Evolutionary conservation across 495 filamentous ascomycete species (phyloP).

Genomic region (Talaromyces trachyspermus): DNA sequence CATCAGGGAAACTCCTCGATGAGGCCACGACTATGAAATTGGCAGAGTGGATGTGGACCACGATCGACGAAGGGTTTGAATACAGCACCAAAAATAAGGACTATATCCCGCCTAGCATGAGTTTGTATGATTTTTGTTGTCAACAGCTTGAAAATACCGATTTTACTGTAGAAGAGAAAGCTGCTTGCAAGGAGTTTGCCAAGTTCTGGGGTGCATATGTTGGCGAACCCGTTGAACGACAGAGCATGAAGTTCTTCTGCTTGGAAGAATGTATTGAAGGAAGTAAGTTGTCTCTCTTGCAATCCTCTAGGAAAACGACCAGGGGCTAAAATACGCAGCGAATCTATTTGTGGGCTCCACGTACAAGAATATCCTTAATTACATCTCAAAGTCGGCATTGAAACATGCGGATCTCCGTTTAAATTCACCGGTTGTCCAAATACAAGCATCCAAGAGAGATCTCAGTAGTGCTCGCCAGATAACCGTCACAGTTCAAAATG

Average conservation of each 20-base stretch:
- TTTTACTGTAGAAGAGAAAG: conserved; percentile 43
- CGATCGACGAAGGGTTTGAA: conserved; percentile 70
- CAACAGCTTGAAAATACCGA: conserved; percentile 51
- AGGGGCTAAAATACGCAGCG: conserved; percentile 38
- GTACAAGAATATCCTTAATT: conserved; percentile 66
- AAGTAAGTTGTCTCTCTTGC: conserved; percentile 42
- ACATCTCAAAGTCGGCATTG: conserved; percentile 56
- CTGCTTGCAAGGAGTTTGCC: conserved; percentile 53
- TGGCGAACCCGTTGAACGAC: conserved; percentile 64
- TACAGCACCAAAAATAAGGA: conserved; percentile 63
- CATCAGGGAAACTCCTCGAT: conserved; percentile 51
- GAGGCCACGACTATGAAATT: conserved; percentile 44
- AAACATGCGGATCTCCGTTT: conserved; percentile 56
- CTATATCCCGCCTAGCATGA: conserved; percentile 56
- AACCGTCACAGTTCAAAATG: conserved; percentile 47
- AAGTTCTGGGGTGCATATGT: conserved; percentile 86
- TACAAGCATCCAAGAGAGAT: conserved; percentile 29
- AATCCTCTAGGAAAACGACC: not conserved
- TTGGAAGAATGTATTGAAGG: conserved; percentile 94
- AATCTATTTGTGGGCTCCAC: conserved; percentile 86
- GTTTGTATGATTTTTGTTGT: conserved; percentile 71
- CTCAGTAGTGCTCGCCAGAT: conserved; percentile 23
- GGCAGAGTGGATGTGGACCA: conserved; percentile 64
- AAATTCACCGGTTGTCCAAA: conserved; percentile 44
- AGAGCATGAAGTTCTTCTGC: conserved; percentile 89